Conservation (phyloP, 2,329 filamentous ascomycete genomes). For the Penicillium sp. region DNA sequence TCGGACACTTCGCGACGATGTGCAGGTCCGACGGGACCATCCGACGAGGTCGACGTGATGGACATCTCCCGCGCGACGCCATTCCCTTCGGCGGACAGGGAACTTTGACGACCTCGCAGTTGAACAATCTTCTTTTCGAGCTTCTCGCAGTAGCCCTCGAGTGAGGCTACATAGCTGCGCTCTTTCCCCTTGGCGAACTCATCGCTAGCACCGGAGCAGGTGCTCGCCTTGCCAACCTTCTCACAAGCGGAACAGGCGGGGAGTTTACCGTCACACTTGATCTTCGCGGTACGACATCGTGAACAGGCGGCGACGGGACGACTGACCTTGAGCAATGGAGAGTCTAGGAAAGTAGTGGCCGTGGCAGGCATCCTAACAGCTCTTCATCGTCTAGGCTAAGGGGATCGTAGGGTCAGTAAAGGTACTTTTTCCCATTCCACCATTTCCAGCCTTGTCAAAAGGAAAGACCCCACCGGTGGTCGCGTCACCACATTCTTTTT, state of each 20-base stretch:
- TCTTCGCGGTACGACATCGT: conserved; percentile 83
- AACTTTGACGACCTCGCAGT: conserved; percentile 32
- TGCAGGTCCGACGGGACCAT: conserved; percentile 32
- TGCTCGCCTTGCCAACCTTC: conserved; percentile 75
- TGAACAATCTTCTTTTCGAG: conserved; percentile 69
- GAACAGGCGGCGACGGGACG: conserved; percentile 75
- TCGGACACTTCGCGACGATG: conserved; percentile 69
- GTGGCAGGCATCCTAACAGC: conserved; percentile 30
- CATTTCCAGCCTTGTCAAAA: background rate
- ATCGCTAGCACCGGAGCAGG: conserved; percentile 92
- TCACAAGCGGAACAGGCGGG: conserved; percentile 94
- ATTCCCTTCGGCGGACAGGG: conserved; percentile 24
- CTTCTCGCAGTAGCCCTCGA: conserved; percentile 87
- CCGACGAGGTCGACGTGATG: conserved; percentile 33
- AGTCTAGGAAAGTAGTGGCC: conserved; percentile 36
- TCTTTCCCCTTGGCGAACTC: conserved; percentile 95
- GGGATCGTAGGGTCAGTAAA: no score
- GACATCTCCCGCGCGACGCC: conserved; percentile 33
- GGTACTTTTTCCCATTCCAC: background rate
- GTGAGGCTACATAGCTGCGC: conserved; percentile 88
- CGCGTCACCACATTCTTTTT: background rate
- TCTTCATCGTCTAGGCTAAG: conserved; percentile 18
- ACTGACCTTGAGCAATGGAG: conserved; percentile 55
- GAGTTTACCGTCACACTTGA: conserved; percentile 96
- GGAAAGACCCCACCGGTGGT: background rate